These are phyloP conservation scores for Scleroderma citrinum DNA, from an alignment of 768 basidiomycete genomes.

Conservation along the genomic window DNA sequence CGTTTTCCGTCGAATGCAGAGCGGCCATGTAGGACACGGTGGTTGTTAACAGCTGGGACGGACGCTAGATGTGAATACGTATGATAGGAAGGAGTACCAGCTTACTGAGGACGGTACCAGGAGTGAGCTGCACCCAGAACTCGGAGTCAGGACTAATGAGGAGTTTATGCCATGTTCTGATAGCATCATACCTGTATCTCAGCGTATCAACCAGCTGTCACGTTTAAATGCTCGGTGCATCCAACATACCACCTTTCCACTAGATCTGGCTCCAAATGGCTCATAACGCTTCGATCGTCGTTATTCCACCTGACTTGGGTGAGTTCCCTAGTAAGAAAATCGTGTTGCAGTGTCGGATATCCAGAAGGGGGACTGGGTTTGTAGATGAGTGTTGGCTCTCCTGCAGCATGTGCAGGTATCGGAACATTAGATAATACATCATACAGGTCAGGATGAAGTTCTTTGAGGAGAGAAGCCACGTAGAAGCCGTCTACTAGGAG, in stretches of 20 bases:
- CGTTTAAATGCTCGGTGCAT: not conserved
- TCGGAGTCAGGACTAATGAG: slow-evolving; percentile 79
- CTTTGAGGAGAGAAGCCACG: slow-evolving; percentile 72
- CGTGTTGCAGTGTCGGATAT: slow-evolving; percentile 71
- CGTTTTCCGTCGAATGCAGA: slow-evolving; percentile 83
- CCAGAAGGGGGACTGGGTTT: slow-evolving; percentile 50
- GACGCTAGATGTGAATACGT: not conserved
- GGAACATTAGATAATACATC: slow-evolving; percentile 58
- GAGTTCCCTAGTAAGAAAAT: slow-evolving; percentile 52
- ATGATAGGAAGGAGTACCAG: not conserved
- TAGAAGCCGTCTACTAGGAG: slow-evolving; percentile 97
- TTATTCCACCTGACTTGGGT: slow-evolving; percentile 90
- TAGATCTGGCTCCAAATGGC: slow-evolving; percentile 44
- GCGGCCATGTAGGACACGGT: slow-evolving; percentile 92
- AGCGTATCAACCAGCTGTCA: not conserved
- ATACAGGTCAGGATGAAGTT: slow-evolving; percentile 68
- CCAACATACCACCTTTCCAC: slow-evolving; percentile 67
- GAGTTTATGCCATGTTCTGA: slow-evolving; percentile 69
- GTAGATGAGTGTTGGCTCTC: slow-evolving; percentile 57
- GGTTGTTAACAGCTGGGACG: slow-evolving; percentile 76
- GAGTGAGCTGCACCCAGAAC: slow-evolving; percentile 85
- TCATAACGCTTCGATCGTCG: slow-evolving; percentile 84
- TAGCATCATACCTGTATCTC: slow-evolving; percentile 64
- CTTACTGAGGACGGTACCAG: slow-evolving; percentile 82
- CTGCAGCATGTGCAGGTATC: slow-evolving; percentile 85